Evolutionary conservation across 73 alveolate genomes (phyloP).

Genomic region (Durusdinium trenchii): DNA sequence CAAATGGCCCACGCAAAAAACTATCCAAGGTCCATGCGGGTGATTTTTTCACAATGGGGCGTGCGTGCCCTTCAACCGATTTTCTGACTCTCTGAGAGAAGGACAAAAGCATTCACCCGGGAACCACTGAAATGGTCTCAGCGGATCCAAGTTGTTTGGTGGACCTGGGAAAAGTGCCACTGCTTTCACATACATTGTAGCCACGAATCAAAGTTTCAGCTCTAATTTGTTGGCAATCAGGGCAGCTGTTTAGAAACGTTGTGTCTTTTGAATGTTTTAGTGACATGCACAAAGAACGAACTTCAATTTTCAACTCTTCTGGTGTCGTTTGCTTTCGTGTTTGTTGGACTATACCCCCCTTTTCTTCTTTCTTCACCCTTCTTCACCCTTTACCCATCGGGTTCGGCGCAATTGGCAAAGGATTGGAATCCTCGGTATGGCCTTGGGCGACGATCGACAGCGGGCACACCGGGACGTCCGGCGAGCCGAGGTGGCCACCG

Average conservation of each 20-base stretch:
- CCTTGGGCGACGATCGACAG: not conserved
- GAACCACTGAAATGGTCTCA: constrained; percentile 32
- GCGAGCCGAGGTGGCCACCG: not conserved
- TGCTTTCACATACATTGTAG: too few species aligned
- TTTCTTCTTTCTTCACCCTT: not conserved
- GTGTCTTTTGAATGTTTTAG: too few species aligned
- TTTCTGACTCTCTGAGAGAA: not conserved
- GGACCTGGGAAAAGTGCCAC: constrained; percentile 30
- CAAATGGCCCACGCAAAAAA: too few species aligned
- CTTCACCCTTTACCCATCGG: not conserved
- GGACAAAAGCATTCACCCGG: constrained; percentile 82
- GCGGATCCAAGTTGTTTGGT: constrained; percentile 53
- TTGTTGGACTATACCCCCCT: too few species aligned
- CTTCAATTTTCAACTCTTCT: too few species aligned
- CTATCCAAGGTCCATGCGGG: too few species aligned
- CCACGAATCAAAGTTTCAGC: not conserved
- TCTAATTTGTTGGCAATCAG: too few species aligned
- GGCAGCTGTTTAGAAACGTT: too few species aligned
- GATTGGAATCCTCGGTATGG: constrained; percentile 49
- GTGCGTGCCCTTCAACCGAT: not conserved
- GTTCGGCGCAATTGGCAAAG: not conserved
- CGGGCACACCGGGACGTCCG: not conserved
- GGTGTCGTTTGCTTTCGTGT: too few species aligned
- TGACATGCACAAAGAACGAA: too few species aligned
- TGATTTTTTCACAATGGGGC: too few species aligned